phyloP scores from a whole-genome alignment of 2,329 filamentous ascomycete genomes.

The Paecilomyces sp. region DNA sequence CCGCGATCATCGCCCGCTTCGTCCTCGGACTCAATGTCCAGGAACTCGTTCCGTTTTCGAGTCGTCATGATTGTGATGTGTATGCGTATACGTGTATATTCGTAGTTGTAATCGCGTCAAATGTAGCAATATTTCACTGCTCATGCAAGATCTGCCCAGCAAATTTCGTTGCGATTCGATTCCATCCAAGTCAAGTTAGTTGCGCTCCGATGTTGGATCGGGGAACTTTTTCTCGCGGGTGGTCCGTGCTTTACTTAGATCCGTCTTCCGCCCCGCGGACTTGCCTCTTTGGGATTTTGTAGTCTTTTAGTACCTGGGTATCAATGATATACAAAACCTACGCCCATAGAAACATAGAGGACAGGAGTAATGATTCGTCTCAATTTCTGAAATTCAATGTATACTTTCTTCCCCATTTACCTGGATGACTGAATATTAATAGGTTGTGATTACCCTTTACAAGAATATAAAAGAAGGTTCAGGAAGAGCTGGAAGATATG shows the following conservation, averaged over 20 bases:
- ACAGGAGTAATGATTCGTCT: too few species aligned
- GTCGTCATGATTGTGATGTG: constrained; percentile 23
- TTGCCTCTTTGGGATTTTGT: not conserved
- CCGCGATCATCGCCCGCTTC: constrained; percentile 32
- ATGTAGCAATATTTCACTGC: too few species aligned
- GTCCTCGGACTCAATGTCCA: constrained; percentile 31
- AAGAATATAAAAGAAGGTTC: too few species aligned
- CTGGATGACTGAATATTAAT: too few species aligned
- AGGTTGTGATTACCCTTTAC: too few species aligned
- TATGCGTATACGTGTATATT: not conserved
- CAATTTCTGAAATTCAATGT: too few species aligned
- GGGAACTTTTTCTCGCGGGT: not conserved
- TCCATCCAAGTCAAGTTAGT: not conserved
- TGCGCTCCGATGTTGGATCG: not conserved
- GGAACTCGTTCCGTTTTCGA: constrained; percentile 32
- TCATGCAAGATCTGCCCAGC: not conserved
- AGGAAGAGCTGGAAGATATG: too few species aligned
- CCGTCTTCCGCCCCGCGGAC: not conserved
- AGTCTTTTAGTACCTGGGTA: too few species aligned
- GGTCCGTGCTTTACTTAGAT: not conserved
- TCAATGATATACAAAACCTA: too few species aligned
- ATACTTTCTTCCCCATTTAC: too few species aligned
- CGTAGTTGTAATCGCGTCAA: too few species aligned
- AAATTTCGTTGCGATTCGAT: not conserved
- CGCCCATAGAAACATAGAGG: too few species aligned